phyloP scores from a whole-genome alignment of 768 basidiomycete species.

The Pholiota molesta region DNA sequence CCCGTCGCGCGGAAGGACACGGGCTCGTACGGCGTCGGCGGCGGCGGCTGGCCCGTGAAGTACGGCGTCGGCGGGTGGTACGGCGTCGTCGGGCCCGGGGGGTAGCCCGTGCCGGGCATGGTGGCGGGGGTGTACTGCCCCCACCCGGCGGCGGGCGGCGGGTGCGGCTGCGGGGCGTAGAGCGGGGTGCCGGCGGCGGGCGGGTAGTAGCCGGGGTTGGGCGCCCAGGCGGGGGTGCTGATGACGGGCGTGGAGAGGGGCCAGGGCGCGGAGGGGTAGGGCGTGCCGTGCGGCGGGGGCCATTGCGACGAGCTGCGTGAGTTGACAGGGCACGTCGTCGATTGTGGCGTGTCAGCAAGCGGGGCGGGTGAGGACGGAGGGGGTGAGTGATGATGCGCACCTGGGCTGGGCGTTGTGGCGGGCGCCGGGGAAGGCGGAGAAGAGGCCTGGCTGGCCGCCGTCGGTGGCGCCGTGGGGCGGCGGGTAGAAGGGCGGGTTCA shows the following conservation, averaged over 20 bases:
- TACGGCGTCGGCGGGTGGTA: constrained; percentile 6
- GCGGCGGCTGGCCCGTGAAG: constrained; percentile 14
- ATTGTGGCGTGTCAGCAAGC: too few species aligned
- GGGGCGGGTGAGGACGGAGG: too few species aligned
- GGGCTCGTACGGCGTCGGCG: constrained; percentile 18
- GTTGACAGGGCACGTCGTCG: too few species aligned
- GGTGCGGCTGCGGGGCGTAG: neutral
- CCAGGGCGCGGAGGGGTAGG: neutral
- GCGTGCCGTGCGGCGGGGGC: neutral
- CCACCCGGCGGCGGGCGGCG: neutral
- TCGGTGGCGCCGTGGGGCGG: constrained; percentile 35
- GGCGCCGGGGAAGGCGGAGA: constrained; percentile 16
- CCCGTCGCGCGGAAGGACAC: constrained; percentile 1
- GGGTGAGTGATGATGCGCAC: neutral
- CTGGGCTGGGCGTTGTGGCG: constrained; percentile 11
- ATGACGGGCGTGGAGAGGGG: neutral
- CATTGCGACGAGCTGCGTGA: neutral
- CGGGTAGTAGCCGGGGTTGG: constrained; percentile 9
- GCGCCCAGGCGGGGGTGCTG: constrained; percentile 8
- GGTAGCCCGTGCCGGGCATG: constrained; percentile 3
- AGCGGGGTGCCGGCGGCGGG: constrained; percentile 4
- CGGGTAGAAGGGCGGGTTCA: constrained; percentile 23
- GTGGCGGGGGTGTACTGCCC: constrained; percentile 10
- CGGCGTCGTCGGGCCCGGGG: neutral
- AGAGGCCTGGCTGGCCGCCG: constrained; percentile 33